These are phyloP conservation scores for Ceratocystis diversiconidia DNA, from an alignment of 2,329 filamentous ascomycete species.

Conservation along the genomic window DNA sequence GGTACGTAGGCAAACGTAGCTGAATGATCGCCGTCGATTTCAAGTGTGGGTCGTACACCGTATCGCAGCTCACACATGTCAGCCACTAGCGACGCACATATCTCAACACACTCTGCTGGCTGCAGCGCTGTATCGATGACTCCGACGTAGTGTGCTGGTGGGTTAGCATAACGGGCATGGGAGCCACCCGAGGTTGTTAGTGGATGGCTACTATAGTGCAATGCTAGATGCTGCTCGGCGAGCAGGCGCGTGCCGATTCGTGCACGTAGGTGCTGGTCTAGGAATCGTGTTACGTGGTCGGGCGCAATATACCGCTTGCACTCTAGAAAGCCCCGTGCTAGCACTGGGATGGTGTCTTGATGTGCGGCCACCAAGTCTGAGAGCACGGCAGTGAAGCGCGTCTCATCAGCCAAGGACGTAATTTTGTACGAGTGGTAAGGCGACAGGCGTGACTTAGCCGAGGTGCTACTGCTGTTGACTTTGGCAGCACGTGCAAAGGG, in stretches of 20 bases:
- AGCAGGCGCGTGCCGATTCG: constrained; percentile 88
- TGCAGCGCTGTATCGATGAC: constrained; percentile 85
- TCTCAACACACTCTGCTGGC: constrained; percentile 66
- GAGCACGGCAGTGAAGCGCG: constrained; percentile 80
- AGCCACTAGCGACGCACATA: constrained; percentile 78
- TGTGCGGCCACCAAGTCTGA: constrained; percentile 93
- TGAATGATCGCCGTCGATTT: constrained; percentile 71
- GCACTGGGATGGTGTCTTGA: constrained; percentile 80
- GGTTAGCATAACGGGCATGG: constrained; percentile 42
- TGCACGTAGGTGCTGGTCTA: constrained; percentile 86
- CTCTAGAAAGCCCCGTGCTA: constrained; percentile 86
- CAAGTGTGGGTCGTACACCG: constrained; percentile 65
- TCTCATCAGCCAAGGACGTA: constrained; percentile 46
- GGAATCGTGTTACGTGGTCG: constrained; percentile 70
- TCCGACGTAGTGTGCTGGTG: constrained; percentile 62
- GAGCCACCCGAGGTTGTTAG: constrained; percentile 27
- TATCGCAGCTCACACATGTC: constrained; percentile 97
- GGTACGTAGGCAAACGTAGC: constrained; percentile 90
- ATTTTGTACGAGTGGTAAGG: constrained; percentile 33
- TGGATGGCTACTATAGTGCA: constrained; percentile 49
- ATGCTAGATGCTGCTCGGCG: constrained; percentile 88
- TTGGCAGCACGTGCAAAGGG: constrained; percentile 51
- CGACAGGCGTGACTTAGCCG: background rate
- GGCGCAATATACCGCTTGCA: constrained; percentile 80
- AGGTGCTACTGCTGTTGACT: constrained; percentile 10